These are phyloP conservation scores for Oxytropis ochrocephala DNA, from an alignment of 306 rosid genomes.

Conservation along the genomic window DNA sequence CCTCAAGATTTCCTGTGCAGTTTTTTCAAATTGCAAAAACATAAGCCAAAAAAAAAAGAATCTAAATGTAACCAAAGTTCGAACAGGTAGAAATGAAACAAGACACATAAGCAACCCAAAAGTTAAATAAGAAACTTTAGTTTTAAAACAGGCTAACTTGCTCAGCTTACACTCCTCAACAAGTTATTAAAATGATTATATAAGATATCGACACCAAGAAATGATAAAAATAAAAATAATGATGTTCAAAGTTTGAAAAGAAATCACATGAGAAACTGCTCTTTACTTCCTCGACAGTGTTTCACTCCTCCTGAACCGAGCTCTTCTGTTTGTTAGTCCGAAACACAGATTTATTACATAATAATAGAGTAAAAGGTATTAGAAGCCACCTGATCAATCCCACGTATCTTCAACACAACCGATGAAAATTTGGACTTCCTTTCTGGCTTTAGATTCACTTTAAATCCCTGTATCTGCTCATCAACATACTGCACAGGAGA, in stretches of 20 bases:
- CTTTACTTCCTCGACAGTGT: neutral
- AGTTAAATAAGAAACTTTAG: neutral
- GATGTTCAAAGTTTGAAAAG: neutral
- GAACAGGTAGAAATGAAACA: neutral
- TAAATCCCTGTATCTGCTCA: slow-evolving; percentile 84
- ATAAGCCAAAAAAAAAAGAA: slow-evolving; percentile 1
- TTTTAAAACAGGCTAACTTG: neutral
- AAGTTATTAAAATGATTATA: slow-evolving; percentile 7
- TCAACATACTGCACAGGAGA: slow-evolving; percentile 72
- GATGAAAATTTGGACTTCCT: slow-evolving; percentile 92
- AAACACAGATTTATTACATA: neutral
- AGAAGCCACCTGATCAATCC: slow-evolving; percentile 82
- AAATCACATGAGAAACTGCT: slow-evolving; percentile 4
- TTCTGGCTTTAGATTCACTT: slow-evolving; percentile 83
- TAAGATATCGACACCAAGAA: neutral
- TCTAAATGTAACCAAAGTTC: neutral
- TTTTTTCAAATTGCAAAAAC: slow-evolving; percentile 22
- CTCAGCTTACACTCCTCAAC: neutral
- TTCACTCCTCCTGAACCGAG: neutral
- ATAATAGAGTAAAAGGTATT: neutral
- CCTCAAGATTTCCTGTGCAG: slow-evolving; percentile 70
- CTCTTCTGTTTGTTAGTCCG: neutral
- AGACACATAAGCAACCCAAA: neutral
- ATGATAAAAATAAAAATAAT: neutral
- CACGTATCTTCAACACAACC: slow-evolving; percentile 91